Evolutionary conservation across 352 stramenopile species (phyloP), one percentile per base, ranked within the genome.

Genomic region (Phytophthora chlamydospora): DNA sequence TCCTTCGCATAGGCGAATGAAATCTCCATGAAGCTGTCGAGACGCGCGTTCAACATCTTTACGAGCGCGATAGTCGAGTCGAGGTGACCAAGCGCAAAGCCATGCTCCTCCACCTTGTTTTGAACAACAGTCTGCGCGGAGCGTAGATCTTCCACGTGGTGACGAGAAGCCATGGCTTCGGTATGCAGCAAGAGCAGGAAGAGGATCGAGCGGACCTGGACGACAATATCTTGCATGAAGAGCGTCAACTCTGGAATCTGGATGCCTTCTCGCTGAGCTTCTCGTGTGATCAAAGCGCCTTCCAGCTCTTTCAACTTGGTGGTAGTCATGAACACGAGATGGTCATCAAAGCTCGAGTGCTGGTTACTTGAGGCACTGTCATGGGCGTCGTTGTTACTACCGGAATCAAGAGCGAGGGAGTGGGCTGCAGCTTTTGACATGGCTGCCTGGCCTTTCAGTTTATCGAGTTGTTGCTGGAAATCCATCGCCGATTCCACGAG

Each of bases 1-100:
- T 92, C 83, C 50, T 89, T 89, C 6, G 83, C 79, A 31, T 90
- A 90, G 5, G 71, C 66, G 19, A 88, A 80, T 6, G 73, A 88
- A 17, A 88, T 47, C 17, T 90, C 83, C 44, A 89, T 61, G 62
- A 92, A 88, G 16, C 69, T 71, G 47, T 92, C 78, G 1, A 92
- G 53, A 2, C 78, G 72, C 10, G 64, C 64, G 44, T 76, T 82
- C 75, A 90, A 87, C 36, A 87, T 59, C 56, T 90, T 90, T 10
- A 90, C 80, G 13, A 83, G 54, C 9, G 80, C 79, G 16, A 77
- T 58, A 10, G 80, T 76, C 2, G 77, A 80, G 10, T 66, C 70
- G 21, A 90, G 49, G 41, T 92, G 80, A 7, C 52, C 68, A 48
- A 92, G 58, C 7, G 75, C 44, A 40, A 85, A 88, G 8, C 51